These are phyloP conservation scores for Kwoniella heveanensis DNA, from an alignment of 768 basidiomycete genomes.

Conservation along the genomic window DNA sequence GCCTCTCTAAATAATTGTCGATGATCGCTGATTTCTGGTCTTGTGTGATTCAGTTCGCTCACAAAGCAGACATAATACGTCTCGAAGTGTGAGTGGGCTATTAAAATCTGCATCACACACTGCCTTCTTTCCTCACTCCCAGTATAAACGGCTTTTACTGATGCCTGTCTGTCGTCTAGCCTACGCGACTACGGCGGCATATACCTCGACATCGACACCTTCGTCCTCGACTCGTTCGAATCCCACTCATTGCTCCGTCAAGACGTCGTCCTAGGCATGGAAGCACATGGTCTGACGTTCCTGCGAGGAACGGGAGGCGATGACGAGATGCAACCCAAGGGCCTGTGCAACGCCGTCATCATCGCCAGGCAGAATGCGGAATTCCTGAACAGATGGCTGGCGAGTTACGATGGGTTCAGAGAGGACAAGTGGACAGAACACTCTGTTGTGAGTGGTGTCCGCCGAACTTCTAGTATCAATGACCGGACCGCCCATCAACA, in stretches of 20 bases:
- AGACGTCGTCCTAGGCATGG: slow-evolving; percentile 50
- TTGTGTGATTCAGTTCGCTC: slow-evolving; percentile 36
- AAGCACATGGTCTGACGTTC: slow-evolving; percentile 34
- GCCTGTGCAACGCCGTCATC: slow-evolving; percentile 52
- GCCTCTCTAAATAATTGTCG: background rate
- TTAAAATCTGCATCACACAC: too few species aligned
- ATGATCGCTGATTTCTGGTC: background rate
- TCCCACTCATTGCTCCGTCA: slow-evolving; percentile 33
- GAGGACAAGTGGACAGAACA: slow-evolving; percentile 49
- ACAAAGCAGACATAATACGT: slow-evolving; percentile 52
- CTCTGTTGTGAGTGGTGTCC: slow-evolving; percentile 39
- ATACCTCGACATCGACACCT: slow-evolving; percentile 53
- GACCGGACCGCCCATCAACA: too few species aligned
- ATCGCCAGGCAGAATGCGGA: slow-evolving; percentile 33
- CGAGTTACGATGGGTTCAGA: slow-evolving; percentile 46
- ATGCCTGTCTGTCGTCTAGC: slow-evolving; percentile 16
- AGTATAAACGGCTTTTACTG: too few species aligned
- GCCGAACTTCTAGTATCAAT: background rate
- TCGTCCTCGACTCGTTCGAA: slow-evolving; percentile 42
- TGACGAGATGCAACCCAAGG: slow-evolving; percentile 49
- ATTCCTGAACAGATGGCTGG: slow-evolving; percentile 47
- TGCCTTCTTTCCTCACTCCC: too few species aligned
- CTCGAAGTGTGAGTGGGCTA: slow-evolving; percentile 43
- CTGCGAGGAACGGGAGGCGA: slow-evolving; percentile 25
- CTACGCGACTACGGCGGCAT: slow-evolving; percentile 49